Percentiles rank a stretch among this genome's conserved stretches.
phyloP scores from a whole-genome alignment of 2,329 filamentous ascomycete genomes.

The Talaromyces marneffei region DNA sequence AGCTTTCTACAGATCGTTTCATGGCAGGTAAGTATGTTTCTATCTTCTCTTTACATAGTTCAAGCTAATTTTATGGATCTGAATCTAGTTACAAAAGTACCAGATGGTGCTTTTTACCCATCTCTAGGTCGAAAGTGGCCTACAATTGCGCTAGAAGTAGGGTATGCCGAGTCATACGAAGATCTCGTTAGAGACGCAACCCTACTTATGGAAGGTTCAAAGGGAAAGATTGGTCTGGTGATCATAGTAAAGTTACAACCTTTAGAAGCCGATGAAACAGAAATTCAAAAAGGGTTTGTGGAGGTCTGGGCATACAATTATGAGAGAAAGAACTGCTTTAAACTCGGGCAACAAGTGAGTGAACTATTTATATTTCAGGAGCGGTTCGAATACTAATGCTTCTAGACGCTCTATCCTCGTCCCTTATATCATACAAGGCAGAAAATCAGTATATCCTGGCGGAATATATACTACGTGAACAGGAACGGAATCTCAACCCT shows the following conservation, averaged over 20 bases:
- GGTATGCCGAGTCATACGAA: not conserved
- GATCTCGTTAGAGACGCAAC: not conserved
- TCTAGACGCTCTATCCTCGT: not conserved
- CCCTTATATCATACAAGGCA: not conserved
- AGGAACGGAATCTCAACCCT: not conserved
- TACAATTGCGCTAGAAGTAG: not conserved
- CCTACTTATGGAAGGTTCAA: not conserved
- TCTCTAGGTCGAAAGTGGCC: not conserved
- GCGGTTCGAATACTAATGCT: not conserved
- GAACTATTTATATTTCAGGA: not conserved
- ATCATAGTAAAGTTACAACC: not conserved
- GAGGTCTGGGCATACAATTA: not conserved
- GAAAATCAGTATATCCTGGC: not conserved
- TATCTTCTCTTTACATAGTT: not conserved
- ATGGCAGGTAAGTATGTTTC: not conserved
- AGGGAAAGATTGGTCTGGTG: not conserved
- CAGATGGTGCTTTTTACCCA: not conserved
- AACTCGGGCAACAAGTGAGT: not conserved
- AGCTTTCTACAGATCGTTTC: not conserved
- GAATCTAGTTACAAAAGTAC: not conserved
- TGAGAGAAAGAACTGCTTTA: not conserved
- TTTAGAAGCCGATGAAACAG: not conserved
- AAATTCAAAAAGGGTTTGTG: not conserved
- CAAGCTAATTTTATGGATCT: not conserved
- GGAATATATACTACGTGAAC: not conserved